Evolutionary conservation across 257 asterid genomes (phyloP), one percentile per base, ranked within the genome.

Genomic region (Sherardia arvensis): DNA sequence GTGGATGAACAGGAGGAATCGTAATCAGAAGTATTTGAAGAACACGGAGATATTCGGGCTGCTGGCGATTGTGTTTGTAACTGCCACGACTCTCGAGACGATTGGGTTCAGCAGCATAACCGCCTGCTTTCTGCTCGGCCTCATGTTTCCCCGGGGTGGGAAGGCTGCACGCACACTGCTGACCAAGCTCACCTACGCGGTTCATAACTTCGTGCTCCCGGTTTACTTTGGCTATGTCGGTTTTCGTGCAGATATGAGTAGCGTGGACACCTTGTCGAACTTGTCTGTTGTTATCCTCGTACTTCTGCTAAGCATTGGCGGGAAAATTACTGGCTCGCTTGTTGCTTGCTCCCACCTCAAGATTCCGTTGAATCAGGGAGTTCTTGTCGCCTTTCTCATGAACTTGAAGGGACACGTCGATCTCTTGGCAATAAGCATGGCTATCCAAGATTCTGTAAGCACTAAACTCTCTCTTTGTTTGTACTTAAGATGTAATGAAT

Each of bases 341-440:
- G 89, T 84, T 66, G 97, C 95, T 64, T 90, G 97, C 74, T 73
- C 72, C 53, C 85, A 83, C 79, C 82, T 93, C 1, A 90, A 87
- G 71, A 83, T 93, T 48, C 97, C 99, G 1, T 61, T 85, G 69
- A 84, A 83, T 59, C 97, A 93, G 65, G 99, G 99, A 33, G 97
- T 93, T 63, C 87, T 93, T 32, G 74, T 93, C 53, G 81, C 99
- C 69, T 93, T 90, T 82, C 71, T 93, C 70, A 81, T 90, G 99
- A 93, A 93, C 81, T 77, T 93, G 84, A 93, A 93, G 69, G 97
- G 97, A 26, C 97, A 90, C 57, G 95, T 90, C 18, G 99, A 93
- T 73, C 74, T 90, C 76, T 79, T 90, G 48, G 81, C 97, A 12
- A 73, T 93, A 28, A 83, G 94, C 7, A 32, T 80, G 10, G 86